Base-by-base conservation (phyloP, 1,284 basidiomycete genomes). In the Boletus smithii region DNA sequence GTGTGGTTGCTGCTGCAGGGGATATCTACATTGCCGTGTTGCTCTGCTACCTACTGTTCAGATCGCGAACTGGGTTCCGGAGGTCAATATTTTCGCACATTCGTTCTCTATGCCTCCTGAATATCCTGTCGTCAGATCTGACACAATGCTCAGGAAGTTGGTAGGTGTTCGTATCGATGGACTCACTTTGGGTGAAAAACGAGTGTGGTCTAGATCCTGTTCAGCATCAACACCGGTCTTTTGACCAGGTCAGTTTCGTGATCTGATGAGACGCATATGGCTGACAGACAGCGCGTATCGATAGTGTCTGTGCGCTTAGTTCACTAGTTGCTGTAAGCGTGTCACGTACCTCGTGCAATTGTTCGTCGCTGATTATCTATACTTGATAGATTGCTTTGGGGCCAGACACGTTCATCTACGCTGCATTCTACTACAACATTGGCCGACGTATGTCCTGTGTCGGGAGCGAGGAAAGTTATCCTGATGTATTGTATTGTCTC, bases 1-100 rank as follows among this genome's bases (percentile, higher is more conserved):
- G 81, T 53, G 73, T 69, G 0, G 66, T 79, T 13, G 73, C 79
- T 0, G 80, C 77, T 0, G 76, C 71, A 2, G 74, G 76, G 3
- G 80, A 84, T 46, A 66, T 80, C 8, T 55, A 79, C 30, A 82
- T 83, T 37, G 76, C 81, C 0, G 59, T 57, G 11, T 67, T 70
- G 18, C 71, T 84, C 26, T 80, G 77, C 56, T 65, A 55, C 2
- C 64, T 83, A 36, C 67, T 84, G n/a, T 74, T 76, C 46, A 62
- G 56, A 8, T 79, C 78, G 1, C 70, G 79, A 27, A 81, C 80
- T 9, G 79, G 79, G 6, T 80, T 81, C 63, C 64, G 67, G 20
- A 73, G 69, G 79, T 73, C 37, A 50, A 55, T 49, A 26, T 31
- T 23, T 31, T 22, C 16, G 13, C 3, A 3, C 23, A 5, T 35